Base-by-base conservation (phyloP, 2,329 filamentous ascomycete species). In the Periconia macrospinosa region DNA sequence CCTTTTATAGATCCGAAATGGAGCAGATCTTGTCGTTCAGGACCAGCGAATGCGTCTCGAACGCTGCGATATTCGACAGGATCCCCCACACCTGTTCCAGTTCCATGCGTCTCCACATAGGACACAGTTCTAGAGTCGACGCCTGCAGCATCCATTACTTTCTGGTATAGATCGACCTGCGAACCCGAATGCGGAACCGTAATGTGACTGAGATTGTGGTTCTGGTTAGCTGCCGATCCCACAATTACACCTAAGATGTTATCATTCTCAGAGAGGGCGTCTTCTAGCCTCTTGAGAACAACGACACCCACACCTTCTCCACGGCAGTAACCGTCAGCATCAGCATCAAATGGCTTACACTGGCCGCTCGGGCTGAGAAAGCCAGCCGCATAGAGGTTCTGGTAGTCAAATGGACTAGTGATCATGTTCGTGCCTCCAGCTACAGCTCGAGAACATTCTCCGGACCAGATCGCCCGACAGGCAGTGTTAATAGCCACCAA, bases 241-340 rank as follows among this genome's bases (percentile, higher is more conserved):
- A 59, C 57, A 41, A 83, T 76, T 0, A 80, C 72, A 6, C 71
- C 81, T 1, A 77, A 53, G 30, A 84, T 77, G 7, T 70, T 67
- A 56, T 68, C 82, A 1, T 78, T 78, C 45, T 84, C 81, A 1
- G 72, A 71, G 17, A 78, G 49, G 1, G 83, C 83, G 60, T 80
- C 74, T 8, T 75, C 68, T 1, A 83, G 63, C 7, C 73, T 66
- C 62, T 84, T 84, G 18, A 84, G 56, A 2, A 83, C 71, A 3
- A 84, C 69, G 3, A 49, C 13, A 9, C 73, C 81, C 30, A 77
- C 72, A 9, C 74, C 81, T 48, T 85, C 82, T 2, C 71, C 80
- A 14, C 82, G 76, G 54, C 80, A 83, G 55, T 84, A 85, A 6
- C 82, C 82, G 62, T 83, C 79, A 0, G 81, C 82, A 1, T 30